These are phyloP conservation scores for Rhodosporidiobolus sp. DNA, from an alignment of 768 basidiomycete genomes.

Conservation along the genomic window DNA sequence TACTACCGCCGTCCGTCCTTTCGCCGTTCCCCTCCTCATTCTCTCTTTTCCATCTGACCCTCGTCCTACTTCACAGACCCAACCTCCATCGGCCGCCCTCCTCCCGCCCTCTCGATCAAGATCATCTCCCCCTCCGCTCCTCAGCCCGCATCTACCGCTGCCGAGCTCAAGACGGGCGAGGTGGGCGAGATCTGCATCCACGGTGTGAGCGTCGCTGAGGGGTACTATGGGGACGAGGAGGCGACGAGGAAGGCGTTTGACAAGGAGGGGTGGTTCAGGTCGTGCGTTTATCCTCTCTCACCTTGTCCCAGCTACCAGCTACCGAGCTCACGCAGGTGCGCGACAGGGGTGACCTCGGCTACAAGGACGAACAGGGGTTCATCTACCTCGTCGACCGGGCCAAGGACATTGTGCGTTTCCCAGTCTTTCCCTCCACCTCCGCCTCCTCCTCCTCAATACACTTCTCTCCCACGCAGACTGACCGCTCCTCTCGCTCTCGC, in stretches of 20 bases:
- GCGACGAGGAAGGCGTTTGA: conserved; percentile 44
- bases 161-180: conserved; percentile 2
- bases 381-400: conserved; percentile 43
- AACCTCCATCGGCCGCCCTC: conserved; percentile 54
- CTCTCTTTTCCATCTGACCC: background rate
- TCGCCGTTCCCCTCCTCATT: conserved; percentile 46
- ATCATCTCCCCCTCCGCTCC: conserved; percentile 49
- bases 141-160: conserved; percentile 1
- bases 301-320: background rate
- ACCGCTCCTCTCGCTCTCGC: too few species aligned
- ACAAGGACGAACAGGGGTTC: conserved; percentile 41
- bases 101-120: conserved; percentile 59
- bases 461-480: too few species aligned
- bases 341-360: conserved; percentile 38
- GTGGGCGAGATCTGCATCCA: conserved; percentile 45
- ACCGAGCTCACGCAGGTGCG: background rate
- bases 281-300: conserved; percentile 20
- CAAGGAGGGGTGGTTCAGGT: conserved; percentile 53
- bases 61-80: conserved; percentile 26
- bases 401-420: conserved; percentile 31
- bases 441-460: background rate
- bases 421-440: background rate
- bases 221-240: conserved; percentile 40
- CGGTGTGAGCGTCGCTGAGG: conserved; percentile 38
- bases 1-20: conserved; percentile 57